phyloP scores from a whole-genome alignment of 176 grass and related monocot genomes.

The Stipa capillata region DNA sequence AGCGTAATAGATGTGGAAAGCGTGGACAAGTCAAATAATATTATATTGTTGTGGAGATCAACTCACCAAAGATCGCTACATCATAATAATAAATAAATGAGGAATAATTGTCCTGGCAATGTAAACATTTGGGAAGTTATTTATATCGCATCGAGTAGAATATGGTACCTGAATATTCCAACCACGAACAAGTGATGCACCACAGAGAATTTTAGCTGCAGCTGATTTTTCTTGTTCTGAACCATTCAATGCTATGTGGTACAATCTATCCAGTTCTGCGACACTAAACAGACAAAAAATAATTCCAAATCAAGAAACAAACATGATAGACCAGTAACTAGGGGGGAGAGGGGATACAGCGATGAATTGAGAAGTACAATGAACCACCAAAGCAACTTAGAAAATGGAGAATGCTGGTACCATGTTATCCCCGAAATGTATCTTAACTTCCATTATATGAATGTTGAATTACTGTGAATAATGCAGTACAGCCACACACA shows the following conservation, averaged over 20 bases:
- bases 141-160: background rate
- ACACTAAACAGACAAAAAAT: conserved; percentile 48
- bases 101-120: background rate
- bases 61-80: background rate
- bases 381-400: background rate
- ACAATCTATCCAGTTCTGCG: conserved; percentile 78
- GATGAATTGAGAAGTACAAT: conserved; percentile 1
- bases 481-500: background rate
- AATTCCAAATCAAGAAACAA: conserved; percentile 3
- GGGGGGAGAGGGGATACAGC: background rate
- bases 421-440: background rate
- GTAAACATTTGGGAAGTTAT: background rate
- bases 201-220: conserved; percentile 90
- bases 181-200: conserved; percentile 72
- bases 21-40: conserved; percentile 7
- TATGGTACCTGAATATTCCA: conserved; percentile 95
- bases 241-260: conserved; percentile 67
- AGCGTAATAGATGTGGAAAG: background rate
- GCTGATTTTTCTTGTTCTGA: conserved; percentile 85
- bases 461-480: background rate
- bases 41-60: background rate
- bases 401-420: background rate
- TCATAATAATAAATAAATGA: background rate
- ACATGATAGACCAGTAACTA: background rate
- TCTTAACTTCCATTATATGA: background rate